Evolutionary conservation across 176 grass and related monocot genomes (phyloP).

Genomic region (Oryza coarctata): DNA sequence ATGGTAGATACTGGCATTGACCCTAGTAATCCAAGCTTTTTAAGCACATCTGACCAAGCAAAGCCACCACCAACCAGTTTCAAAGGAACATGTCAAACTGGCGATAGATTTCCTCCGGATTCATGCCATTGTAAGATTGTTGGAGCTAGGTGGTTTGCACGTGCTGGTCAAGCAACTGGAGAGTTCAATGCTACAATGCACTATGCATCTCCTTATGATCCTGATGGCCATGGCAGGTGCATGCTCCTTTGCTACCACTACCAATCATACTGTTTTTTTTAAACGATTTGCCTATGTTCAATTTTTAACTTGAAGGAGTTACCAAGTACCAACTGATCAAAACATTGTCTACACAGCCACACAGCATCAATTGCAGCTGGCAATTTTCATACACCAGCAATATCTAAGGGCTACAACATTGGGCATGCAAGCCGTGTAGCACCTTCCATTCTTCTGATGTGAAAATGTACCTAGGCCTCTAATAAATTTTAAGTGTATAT

Average conservation of each 20-base stretch:
- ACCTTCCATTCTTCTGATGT: constrained; percentile 40
- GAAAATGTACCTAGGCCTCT: too few species aligned
- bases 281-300: background rate
- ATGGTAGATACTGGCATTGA: constrained; percentile 96
- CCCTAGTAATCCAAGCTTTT: constrained; percentile 79
- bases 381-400: constrained; percentile 56
- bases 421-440: constrained; percentile 86
- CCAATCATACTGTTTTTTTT: background rate
- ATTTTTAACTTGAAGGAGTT: constrained; percentile 10
- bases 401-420: constrained; percentile 72
- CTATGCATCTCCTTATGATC: constrained; percentile 91
- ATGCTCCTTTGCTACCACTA: constrained; percentile 15
- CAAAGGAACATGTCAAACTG: constrained; percentile 69
- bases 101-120: constrained; percentile 64
- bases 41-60: constrained; percentile 32
- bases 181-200: constrained; percentile 86
- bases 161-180: constrained; percentile 61
- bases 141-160: constrained; percentile 72
- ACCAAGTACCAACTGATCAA: constrained; percentile 31
- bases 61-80: constrained; percentile 48
- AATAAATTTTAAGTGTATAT: too few species aligned
- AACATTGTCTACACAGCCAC: constrained; percentile 55
- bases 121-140: constrained; percentile 87
- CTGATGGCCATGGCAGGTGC: constrained; percentile 95
- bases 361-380: constrained; percentile 80